These are phyloP conservation scores for Pichia thaimueangensis DNA, from an alignment of 805 yeast species.

Conservation along the genomic window DNA sequence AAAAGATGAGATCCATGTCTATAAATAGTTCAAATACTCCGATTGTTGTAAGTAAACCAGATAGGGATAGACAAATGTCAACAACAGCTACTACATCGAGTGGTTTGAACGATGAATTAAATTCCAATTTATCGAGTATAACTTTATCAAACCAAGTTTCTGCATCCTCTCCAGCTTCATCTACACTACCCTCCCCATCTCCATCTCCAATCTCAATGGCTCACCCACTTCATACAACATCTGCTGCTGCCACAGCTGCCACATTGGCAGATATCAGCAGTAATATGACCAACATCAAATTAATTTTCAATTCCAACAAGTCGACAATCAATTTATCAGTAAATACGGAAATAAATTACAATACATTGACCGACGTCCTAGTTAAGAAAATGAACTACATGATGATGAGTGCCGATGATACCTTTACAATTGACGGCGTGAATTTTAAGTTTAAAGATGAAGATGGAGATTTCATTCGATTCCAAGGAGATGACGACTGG, in stretches of 20 bases:
- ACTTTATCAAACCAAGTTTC: conserved; percentile 11
- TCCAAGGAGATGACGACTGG: conserved; percentile 87
- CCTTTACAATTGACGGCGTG: conserved; percentile 16
- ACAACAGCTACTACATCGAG: conserved; percentile 12
- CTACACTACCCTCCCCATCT: too few relatives aligned
- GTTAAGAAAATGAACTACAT: conserved; percentile 48
- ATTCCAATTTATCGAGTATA: conserved; percentile 14
- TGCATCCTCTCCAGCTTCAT: too few relatives aligned
- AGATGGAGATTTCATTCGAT: conserved; percentile 87
- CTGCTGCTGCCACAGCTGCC: too few relatives aligned
- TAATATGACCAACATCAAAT: conserved; percentile 22
- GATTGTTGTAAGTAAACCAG: background rate
- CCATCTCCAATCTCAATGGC: too few relatives aligned
- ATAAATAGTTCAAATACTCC: conserved; percentile 10
- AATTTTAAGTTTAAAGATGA: conserved; percentile 70
- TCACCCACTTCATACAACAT: too few relatives aligned
- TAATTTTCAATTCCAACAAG: conserved; percentile 33
- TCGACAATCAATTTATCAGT: conserved; percentile 63
- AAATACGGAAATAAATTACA: conserved; percentile 28
- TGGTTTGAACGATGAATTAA: conserved; percentile 10
- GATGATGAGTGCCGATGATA: conserved; percentile 46
- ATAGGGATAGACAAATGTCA: too few relatives aligned
- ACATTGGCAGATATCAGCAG: too few relatives aligned
- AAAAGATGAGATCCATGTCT: conserved; percentile 31
- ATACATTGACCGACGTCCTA: conserved; percentile 35